Evolutionary conservation across 106 monocot genomes (phyloP).

Genomic region (Apostasia ramifera): DNA sequence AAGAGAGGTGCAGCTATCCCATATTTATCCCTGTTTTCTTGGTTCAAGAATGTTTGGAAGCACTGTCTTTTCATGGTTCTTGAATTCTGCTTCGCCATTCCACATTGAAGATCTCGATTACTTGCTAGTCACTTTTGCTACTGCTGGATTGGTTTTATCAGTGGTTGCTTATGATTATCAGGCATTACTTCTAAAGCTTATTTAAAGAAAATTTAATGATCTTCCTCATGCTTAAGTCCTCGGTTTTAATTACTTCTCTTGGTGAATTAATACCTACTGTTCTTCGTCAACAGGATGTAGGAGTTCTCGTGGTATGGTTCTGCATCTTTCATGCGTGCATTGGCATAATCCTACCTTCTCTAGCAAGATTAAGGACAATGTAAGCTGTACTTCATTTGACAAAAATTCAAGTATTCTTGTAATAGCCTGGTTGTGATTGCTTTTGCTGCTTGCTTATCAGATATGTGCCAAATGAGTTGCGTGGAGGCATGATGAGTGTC

Average conservation of each 20-base stretch:
- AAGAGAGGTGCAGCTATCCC: slow-evolving; percentile 61
- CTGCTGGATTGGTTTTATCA: slow-evolving; percentile 45
- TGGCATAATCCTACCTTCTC: slow-evolving; percentile 78
- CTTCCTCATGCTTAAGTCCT: no score
- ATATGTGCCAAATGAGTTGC: slow-evolving; percentile 84
- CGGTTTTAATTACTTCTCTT: no score
- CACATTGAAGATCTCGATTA: slow-evolving; percentile 58
- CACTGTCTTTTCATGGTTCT: slow-evolving; percentile 68
- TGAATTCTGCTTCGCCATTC: slow-evolving; percentile 24
- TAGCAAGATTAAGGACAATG: slow-evolving; percentile 82
- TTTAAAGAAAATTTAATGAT: no score
- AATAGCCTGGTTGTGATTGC: not conserved
- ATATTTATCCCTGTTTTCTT: slow-evolving; percentile 81
- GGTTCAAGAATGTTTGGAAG: slow-evolving; percentile 95
- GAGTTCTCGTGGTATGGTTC: slow-evolving; percentile 58
- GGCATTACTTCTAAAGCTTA: slow-evolving; percentile 21
- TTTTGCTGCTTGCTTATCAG: slow-evolving; percentile 26
- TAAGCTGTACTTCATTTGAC: slow-evolving; percentile 22
- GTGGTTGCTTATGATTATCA: slow-evolving; percentile 92
- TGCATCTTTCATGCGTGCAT: slow-evolving; percentile 80
- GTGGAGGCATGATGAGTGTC: slow-evolving; percentile 85
- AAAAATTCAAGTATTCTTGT: not conserved
- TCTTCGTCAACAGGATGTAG: slow-evolving; percentile 46
- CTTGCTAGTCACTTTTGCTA: slow-evolving; percentile 45
- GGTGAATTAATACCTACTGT: not conserved